Conservation (phyloP, 257 asterid species). For the Gentiana straminea region DNA sequence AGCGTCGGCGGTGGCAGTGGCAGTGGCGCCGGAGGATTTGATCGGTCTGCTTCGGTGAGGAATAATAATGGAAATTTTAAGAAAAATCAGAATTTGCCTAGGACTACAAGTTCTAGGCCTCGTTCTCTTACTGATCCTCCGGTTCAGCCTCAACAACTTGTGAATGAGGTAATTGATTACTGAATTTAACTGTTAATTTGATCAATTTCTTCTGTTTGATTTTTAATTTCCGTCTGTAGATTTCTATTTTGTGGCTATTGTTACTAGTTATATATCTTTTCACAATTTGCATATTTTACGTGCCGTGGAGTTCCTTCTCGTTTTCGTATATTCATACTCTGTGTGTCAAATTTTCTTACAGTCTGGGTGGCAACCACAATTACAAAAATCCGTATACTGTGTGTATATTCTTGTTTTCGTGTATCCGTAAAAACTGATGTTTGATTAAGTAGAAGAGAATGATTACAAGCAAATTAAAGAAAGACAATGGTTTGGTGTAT, state of each 20-base stretch:
- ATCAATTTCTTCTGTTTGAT: background rate
- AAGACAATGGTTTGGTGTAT: too few species aligned
- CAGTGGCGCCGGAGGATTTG: slow-evolving; percentile 40
- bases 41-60: slow-evolving; percentile 82
- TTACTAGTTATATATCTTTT: too few species aligned
- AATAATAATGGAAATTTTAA: slow-evolving; percentile 44
- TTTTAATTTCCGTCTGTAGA: background rate
- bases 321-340: too few species aligned
- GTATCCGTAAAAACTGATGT: too few species aligned
- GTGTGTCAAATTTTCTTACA: too few species aligned
- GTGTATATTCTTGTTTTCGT: too few species aligned
- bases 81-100: slow-evolving; percentile 53
- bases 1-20: slow-evolving; percentile 15
- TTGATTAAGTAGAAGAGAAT: too few species aligned
- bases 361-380: too few species aligned
- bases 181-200: background rate
- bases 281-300: too few species aligned
- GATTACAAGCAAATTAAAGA: too few species aligned
- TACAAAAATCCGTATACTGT: too few species aligned
- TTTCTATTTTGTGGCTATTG: slow-evolving; percentile 1
- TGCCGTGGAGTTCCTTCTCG: too few species aligned
- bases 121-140: slow-evolving; percentile 90
- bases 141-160: slow-evolving; percentile 91
- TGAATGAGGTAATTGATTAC: slow-evolving; percentile 44
- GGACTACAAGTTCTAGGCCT: slow-evolving; percentile 85